Conservation (phyloP, 805 yeast genomes). For the Hermanozyma aechmeae region DNA sequence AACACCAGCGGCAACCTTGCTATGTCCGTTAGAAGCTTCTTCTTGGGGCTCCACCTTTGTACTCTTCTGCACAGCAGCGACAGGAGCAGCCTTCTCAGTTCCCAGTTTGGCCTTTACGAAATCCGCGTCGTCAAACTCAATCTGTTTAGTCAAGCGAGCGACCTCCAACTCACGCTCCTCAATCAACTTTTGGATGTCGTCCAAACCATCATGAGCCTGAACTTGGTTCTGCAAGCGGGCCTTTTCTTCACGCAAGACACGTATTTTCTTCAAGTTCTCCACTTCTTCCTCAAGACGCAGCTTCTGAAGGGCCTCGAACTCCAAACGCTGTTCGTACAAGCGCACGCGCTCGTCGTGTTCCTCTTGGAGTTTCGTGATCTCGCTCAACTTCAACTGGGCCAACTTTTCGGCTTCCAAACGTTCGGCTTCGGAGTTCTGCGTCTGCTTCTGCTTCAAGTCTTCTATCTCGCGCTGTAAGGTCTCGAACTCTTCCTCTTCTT, state of each 20-base stretch:
- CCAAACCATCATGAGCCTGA: conserved; percentile 9
- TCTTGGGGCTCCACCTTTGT: no score
- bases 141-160: conserved; percentile 20
- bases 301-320: conserved; percentile 29
- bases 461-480: conserved; percentile 22
- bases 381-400: conserved; percentile 22
- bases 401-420: conserved; percentile 18
- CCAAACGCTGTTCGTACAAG: conserved; percentile 20
- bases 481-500: conserved; percentile 17
- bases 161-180: conserved; percentile 25
- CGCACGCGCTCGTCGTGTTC: conserved; percentile 24
- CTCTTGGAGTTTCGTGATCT: conserved; percentile 22
- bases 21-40: no score
- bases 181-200: conserved; percentile 19
- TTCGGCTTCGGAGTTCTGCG: conserved; percentile 14
- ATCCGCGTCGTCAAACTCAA: conserved; percentile 23
- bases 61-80: no score
- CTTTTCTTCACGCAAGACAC: conserved; percentile 30
- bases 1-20: no score
- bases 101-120: conserved; percentile 10
- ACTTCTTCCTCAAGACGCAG: conserved; percentile 29
- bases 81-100: no score
- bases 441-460: conserved; percentile 17
- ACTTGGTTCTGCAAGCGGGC: conserved; percentile 18
- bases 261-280: conserved; percentile 29